phyloP scores from a whole-genome alignment of 2,329 filamentous ascomycete genomes.

The Calonectria ilicicola region DNA sequence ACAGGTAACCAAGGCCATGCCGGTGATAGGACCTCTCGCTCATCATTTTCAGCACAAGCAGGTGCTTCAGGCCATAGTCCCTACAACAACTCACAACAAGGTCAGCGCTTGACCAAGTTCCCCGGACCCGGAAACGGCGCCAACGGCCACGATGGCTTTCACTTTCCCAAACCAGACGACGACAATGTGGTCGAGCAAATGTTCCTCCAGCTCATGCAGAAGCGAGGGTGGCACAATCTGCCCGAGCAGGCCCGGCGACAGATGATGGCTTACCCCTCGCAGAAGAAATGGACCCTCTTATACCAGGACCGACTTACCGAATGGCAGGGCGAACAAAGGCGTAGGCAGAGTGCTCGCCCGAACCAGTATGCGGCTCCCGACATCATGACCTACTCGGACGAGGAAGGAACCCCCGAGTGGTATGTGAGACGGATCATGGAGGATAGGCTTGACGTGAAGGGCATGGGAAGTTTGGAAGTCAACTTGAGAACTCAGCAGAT shows the following conservation, averaged over 20 bases:
- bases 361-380: constrained; percentile 77
- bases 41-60: constrained; percentile 60
- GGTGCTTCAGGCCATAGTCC: constrained; percentile 69
- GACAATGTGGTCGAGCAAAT: constrained; percentile 89
- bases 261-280: constrained; percentile 94
- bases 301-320: constrained; percentile 95
- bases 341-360: constrained; percentile 79
- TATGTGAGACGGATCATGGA: constrained; percentile 98
- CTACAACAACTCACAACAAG: constrained; percentile 59
- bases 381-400: constrained; percentile 83
- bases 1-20: constrained; percentile 65
- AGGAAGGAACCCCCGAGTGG: constrained; percentile 97
- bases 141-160: constrained; percentile 62
- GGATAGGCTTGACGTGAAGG: constrained; percentile 91
- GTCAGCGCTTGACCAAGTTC: constrained; percentile 68
- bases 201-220: constrained; percentile 95
- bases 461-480: constrained; percentile 92
- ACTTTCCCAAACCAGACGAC: constrained; percentile 80
- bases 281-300: constrained; percentile 97
- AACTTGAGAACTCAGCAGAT: constrained; percentile 96
- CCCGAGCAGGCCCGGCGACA: constrained; percentile 94
- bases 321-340: constrained; percentile 93
- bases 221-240: constrained; percentile 96
- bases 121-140: constrained; percentile 50
- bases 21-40: constrained; percentile 49